These are phyloP conservation scores for Globisporangium acanthophoron DNA, from an alignment of 352 stramenopile genomes.

Conservation along the genomic window DNA sequence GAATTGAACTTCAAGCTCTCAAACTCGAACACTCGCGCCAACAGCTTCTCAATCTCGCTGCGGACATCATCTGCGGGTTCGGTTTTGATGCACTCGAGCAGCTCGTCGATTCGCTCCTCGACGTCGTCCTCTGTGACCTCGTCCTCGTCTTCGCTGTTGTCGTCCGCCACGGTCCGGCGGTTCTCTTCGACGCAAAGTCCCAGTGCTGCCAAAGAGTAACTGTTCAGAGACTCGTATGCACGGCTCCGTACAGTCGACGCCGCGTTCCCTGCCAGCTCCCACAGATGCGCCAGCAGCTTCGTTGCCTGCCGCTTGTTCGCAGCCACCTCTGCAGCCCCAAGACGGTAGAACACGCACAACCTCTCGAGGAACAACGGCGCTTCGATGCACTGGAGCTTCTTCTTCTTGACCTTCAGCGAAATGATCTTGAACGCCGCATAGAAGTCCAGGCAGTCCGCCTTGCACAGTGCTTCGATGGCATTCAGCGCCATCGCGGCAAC, in stretches of 20 bases:
- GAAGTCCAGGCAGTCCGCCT: constrained; percentile 65
- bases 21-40: constrained; percentile 31
- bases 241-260: constrained; percentile 28
- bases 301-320: constrained; percentile 33
- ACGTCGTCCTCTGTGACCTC: constrained; percentile 28
- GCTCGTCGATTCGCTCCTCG: constrained; percentile 40
- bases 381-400: constrained; percentile 42
- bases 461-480: constrained; percentile 50
- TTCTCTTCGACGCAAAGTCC: constrained; percentile 22
- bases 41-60: constrained; percentile 28
- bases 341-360: constrained; percentile 48
- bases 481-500: constrained; percentile 62
- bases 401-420: constrained; percentile 57
- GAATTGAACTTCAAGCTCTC: constrained; percentile 34
- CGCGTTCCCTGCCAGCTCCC: constrained; percentile 34
- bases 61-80: constrained; percentile 34
- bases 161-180: constrained; percentile 7
- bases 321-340: constrained; percentile 30
- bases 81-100: constrained; percentile 27
- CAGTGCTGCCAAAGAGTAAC: constrained; percentile 43
- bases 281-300: constrained; percentile 46
- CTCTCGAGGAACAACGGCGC: constrained; percentile 48
- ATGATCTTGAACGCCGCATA: constrained; percentile 76
- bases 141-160: constrained; percentile 27
- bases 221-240: constrained; percentile 38